These are phyloP conservation scores for Cucurbita moschata DNA, from an alignment of 306 rosid genomes.

Conservation along the genomic window DNA sequence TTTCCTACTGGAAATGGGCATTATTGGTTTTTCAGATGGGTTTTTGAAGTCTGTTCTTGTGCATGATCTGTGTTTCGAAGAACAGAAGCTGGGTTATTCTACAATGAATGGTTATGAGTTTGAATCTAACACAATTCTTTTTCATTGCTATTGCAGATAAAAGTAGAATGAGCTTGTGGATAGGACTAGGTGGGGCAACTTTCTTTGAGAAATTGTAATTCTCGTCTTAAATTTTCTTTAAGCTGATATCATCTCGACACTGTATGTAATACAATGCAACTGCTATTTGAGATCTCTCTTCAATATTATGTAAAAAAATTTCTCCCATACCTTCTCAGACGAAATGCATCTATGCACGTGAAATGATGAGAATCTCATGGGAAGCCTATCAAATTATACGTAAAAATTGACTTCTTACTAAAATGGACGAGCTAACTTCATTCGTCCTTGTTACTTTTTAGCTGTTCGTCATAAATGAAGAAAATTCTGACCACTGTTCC, in stretches of 20 bases:
- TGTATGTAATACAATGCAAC: not conserved
- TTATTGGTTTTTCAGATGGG: not conserved
- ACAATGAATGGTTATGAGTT: not conserved
- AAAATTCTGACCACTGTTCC: not conserved
- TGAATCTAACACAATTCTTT: not conserved
- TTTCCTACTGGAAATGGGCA: not conserved
- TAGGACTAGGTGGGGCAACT: slow-evolving; percentile 29
- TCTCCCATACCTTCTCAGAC: not conserved
- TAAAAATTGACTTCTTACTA: not conserved
- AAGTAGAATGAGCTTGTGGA: not conserved
- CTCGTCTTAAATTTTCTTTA: not conserved
- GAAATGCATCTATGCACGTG: not conserved
- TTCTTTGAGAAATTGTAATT: not conserved
- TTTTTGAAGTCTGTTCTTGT: not conserved
- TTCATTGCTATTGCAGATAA: slow-evolving; percentile 15
- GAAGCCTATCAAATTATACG: not conserved
- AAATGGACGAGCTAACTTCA: not conserved
- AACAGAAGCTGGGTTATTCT: not conserved
- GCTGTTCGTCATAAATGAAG: not conserved
- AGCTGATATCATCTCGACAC: not conserved
- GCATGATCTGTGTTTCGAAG: not conserved
- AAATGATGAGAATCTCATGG: not conserved
- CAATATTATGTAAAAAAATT: not conserved
- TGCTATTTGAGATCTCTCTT: not conserved
- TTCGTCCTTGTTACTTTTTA: not conserved